Evolutionary conservation across 2,329 filamentous ascomycete species (phyloP).

Genomic region (Stachybotrys elegans): DNA sequence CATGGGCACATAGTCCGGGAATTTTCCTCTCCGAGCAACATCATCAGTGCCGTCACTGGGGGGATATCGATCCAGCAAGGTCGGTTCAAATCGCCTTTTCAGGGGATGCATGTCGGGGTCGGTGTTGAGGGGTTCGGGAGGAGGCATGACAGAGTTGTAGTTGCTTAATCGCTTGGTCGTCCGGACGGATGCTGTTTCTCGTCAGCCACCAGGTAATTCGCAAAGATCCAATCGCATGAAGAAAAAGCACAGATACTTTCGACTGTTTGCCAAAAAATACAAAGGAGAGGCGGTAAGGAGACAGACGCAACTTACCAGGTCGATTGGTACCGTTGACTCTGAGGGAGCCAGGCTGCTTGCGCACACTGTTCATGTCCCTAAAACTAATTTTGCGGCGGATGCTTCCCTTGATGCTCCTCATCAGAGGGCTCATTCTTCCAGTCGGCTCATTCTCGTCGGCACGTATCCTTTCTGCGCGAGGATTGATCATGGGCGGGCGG

Average conservation of each 20-base stretch:
- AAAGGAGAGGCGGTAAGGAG: conserved; percentile 2
- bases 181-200: conserved; percentile 51
- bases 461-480: conserved; percentile 76
- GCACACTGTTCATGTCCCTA: conserved; percentile 90
- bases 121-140: conserved; percentile 82
- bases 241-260: too few relatives aligned
- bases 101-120: conserved; percentile 94
- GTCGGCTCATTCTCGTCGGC: conserved; percentile 59
- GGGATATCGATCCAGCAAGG: conserved; percentile 91
- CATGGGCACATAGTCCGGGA: conserved; percentile 98
- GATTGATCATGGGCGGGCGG: conserved; percentile 67
- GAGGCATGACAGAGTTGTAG: conserved; percentile 96
- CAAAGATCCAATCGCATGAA: too few relatives aligned
- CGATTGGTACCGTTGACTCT: conserved; percentile 57
- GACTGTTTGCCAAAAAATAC: neutral
- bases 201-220: conserved; percentile 22
- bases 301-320: conserved; percentile 38
- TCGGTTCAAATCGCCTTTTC: conserved; percentile 89
- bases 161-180: conserved; percentile 89
- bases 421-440: conserved; percentile 49
- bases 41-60: conserved; percentile 79
- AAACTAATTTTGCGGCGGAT: conserved; percentile 90
- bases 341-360: conserved; percentile 73
- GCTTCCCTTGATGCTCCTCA: conserved; percentile 67
- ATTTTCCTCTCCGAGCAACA: conserved; percentile 70